These are phyloP conservation scores for Apophysomyces sp. DNA, from an alignment of 371 early-diverging fungal species.

Conservation along the genomic window DNA sequence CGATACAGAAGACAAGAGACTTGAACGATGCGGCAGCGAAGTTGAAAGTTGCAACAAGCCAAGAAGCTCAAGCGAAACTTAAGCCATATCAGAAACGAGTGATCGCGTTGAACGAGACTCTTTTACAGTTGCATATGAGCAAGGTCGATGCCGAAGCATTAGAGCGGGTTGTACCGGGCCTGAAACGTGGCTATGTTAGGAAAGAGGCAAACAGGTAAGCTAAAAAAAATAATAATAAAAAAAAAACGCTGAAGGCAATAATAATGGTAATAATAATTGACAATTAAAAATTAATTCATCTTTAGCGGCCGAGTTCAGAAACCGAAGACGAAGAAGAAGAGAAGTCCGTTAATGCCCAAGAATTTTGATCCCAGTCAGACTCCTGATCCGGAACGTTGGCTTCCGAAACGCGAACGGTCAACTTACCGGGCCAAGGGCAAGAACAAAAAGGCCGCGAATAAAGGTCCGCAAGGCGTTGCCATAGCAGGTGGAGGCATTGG, in stretches of 20 bases:
- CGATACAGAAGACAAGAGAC: slow-evolving; percentile 55
- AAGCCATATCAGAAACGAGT: slow-evolving; percentile 62
- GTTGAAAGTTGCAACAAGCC: slow-evolving; percentile 53
- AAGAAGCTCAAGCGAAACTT: slow-evolving; percentile 61
- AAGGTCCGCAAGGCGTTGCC: slow-evolving; percentile 61
- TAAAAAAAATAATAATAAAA: background rate
- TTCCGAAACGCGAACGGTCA: slow-evolving; percentile 69
- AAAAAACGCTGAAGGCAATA: background rate
- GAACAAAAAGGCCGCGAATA: slow-evolving; percentile 54
- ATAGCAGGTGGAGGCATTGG: slow-evolving; percentile 69
- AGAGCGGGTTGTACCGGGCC: slow-evolving; percentile 61
- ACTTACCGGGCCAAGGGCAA: slow-evolving; percentile 57
- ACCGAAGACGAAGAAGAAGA: slow-evolving; percentile 59
- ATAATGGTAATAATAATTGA: background rate
- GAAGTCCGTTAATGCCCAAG: slow-evolving; percentile 65
- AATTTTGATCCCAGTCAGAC: slow-evolving; percentile 43
- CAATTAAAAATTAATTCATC: background rate
- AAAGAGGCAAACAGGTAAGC: slow-evolving; percentile 36
- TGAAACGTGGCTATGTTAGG: slow-evolving; percentile 62
- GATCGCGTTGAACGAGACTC: slow-evolving; percentile 69
- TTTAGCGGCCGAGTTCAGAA: slow-evolving; percentile 20
- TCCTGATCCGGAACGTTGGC: slow-evolving; percentile 80
- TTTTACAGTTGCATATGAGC: slow-evolving; percentile 61
- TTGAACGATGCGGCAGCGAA: slow-evolving; percentile 61
- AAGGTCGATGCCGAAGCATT: slow-evolving; percentile 65